phyloP scores from a whole-genome alignment of 2,329 filamentous ascomycete species.

The Leptoxyphium fumago region DNA sequence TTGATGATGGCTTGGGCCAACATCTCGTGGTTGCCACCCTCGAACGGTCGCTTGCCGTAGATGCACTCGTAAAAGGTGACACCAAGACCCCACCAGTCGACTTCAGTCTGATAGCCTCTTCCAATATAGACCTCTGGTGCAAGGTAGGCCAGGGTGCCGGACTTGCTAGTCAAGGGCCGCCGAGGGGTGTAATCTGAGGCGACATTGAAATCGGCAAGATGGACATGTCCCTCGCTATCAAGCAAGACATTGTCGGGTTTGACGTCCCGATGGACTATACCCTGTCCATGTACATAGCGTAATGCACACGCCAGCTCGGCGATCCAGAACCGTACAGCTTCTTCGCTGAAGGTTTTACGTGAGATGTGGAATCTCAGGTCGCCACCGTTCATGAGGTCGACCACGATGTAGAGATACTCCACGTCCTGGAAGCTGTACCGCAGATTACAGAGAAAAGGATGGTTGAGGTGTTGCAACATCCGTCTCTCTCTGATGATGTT shows the following conservation, averaged over 20 bases:
- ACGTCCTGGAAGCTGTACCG: constrained; percentile 99
- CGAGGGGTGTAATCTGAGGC: constrained; percentile 81
- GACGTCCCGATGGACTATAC: constrained; percentile 80
- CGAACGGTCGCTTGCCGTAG: constrained; percentile 96
- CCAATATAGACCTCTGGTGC: constrained; percentile 91
- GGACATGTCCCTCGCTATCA: constrained; percentile 82
- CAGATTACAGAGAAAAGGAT: constrained; percentile 95
- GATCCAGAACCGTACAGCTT: constrained; percentile 94
- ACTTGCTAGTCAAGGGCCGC: constrained; percentile 82
- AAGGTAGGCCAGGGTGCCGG: constrained; percentile 86
- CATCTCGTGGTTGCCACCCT: constrained; percentile 70
- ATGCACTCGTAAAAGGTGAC: constrained; percentile 99
- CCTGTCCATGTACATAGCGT: constrained; percentile 69
- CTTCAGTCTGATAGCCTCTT: constrained; percentile 73
- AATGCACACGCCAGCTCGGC: constrained; percentile 84
- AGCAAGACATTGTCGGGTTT: constrained; percentile 87
- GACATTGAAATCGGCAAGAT: constrained; percentile 97
- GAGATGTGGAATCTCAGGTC: constrained; percentile 97
- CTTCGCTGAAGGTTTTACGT: constrained; percentile 93
- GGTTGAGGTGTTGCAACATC: constrained; percentile 96
- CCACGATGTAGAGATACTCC: constrained; percentile 96
- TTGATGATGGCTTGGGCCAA: constrained; percentile 69
- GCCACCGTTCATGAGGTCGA: constrained; percentile 95
- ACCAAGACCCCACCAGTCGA: constrained; percentile 97
- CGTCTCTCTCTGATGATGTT: constrained; percentile 95